Evolutionary conservation across 257 asterid species (phyloP).

Genomic region (Fraxinus quadrangulata): DNA sequence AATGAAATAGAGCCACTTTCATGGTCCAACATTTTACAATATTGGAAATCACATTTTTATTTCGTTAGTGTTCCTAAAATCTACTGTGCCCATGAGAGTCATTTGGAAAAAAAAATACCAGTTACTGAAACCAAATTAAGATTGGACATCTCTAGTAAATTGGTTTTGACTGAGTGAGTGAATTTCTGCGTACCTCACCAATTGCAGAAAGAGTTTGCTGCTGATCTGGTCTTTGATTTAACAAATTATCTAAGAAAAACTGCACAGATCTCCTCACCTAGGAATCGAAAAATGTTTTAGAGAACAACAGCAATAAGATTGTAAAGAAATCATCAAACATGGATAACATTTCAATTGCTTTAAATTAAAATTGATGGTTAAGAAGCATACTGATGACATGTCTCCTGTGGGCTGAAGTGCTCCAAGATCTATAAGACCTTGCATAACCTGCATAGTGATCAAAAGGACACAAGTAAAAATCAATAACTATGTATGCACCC

Average conservation of each 20-base stretch:
- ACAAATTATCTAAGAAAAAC: conserved; percentile 92
- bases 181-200: conserved; percentile 69
- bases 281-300: neutral
- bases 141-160: neutral
- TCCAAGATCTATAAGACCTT: conserved; percentile 80
- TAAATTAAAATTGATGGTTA: neutral
- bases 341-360: neutral
- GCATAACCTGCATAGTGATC: conserved; percentile 65
- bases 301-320: neutral
- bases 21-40: neutral
- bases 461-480: neutral
- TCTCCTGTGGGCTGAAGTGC: conserved; percentile 99
- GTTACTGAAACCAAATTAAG: neutral
- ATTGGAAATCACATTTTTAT: neutral
- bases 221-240: conserved; percentile 37
- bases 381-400: conserved; percentile 66
- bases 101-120: neutral
- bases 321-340: neutral
- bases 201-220: conserved; percentile 94
- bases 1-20: neutral
- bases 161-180: neutral
- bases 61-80: neutral
- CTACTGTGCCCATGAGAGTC: neutral
- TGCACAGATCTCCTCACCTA: conserved; percentile 94
- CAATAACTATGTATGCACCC: neutral